Conservation (phyloP, 768 basidiomycete genomes). For the Boletus eberwhitei region DNA sequence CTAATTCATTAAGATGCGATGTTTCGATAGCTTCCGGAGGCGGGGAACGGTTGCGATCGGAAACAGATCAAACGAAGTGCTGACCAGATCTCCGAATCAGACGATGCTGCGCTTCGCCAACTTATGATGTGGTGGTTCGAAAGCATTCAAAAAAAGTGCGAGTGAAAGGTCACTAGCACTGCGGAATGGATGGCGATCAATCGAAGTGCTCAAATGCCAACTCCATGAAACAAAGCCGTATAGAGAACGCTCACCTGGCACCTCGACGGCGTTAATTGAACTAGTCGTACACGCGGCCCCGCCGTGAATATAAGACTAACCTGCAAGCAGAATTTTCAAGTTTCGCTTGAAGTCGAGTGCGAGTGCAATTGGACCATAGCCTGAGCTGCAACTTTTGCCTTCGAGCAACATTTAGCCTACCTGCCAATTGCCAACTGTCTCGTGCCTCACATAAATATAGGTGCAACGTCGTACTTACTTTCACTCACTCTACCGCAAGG, state of each 20-base stretch:
- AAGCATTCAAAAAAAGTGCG: not conserved
- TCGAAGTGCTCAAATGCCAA: not conserved
- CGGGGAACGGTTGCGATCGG: no score
- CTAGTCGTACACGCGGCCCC: no score
- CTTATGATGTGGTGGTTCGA: not conserved
- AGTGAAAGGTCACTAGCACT: not conserved
- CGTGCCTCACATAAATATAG: not conserved
- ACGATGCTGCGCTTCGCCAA: no score
- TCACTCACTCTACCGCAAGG: no score
- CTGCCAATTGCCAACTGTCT: no score
- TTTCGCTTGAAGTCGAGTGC: not conserved
- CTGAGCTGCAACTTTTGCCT: not conserved
- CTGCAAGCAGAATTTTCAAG: no score
- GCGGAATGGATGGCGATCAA: not conserved
- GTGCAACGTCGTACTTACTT: not conserved
- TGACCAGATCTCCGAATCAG: no score
- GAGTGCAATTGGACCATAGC: not conserved
- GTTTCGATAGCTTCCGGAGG: not conserved
- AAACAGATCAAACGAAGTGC: no score
- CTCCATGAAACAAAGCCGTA: not conserved
- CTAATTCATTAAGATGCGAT: not conserved
- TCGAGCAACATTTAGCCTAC: not conserved
- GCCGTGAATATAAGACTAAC: not conserved
- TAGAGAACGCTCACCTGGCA: not conserved
- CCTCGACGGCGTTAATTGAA: not conserved